Evolutionary conservation across 73 alveolate species (phyloP).

Genomic region (Paraurostyla sp.): DNA sequence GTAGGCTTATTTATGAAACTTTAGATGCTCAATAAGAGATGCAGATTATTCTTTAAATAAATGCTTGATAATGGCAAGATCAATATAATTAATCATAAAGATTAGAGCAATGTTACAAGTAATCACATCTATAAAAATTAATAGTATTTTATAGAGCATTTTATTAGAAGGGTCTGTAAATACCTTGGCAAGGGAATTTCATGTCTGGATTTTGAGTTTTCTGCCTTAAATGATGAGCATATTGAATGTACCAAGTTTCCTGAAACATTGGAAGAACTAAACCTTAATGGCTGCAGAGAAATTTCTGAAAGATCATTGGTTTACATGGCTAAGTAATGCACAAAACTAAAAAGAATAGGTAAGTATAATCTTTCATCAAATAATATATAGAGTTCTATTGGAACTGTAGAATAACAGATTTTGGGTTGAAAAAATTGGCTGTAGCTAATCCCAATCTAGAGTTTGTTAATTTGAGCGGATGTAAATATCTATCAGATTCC

Average conservation of each 20-base stretch:
- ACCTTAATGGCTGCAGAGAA: constrained; percentile 68
- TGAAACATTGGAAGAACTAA: background rate
- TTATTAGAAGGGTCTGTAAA: constrained; percentile 13
- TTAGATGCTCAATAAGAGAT: background rate
- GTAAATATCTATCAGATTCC: constrained; percentile 70
- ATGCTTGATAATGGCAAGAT: background rate
- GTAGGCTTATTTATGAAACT: background rate
- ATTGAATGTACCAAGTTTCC: constrained; percentile 26
- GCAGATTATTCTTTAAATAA: background rate
- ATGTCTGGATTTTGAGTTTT: constrained; percentile 51
- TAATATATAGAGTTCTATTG: constrained; percentile 50
- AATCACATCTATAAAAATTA: background rate
- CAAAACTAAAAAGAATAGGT: background rate
- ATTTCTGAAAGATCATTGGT: constrained; percentile 35
- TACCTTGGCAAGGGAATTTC: background rate
- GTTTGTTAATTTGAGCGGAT: constrained; percentile 58
- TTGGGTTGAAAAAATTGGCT: constrained; percentile 53
- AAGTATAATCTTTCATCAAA: background rate
- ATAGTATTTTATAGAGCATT: background rate
- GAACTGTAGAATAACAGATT: constrained; percentile 64
- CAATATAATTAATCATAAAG: background rate
- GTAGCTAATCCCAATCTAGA: background rate
- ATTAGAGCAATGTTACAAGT: background rate
- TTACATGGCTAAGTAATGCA: background rate
- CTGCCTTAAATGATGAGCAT: constrained; percentile 33